A percentile compares a stretch with the other conserved stretches of the same genome.
phyloP scores from a whole-genome alignment of 2,329 filamentous ascomycete genomes.

The Cytospora paraplurivora region DNA sequence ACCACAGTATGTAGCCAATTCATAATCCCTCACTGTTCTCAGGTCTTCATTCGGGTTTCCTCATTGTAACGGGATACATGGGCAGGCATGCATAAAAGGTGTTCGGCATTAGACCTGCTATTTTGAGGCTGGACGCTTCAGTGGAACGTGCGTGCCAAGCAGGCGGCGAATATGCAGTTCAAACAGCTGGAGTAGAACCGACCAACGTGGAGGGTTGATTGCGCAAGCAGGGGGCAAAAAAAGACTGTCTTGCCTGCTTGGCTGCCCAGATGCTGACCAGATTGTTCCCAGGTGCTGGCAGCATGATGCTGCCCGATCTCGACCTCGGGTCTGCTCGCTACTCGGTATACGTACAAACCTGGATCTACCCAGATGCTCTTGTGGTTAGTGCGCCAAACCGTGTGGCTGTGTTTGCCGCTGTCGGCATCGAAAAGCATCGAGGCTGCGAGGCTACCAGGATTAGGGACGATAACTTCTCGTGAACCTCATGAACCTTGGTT shows the following conservation, averaged over 20 bases:
- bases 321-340: neutral
- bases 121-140: conserved; percentile 5
- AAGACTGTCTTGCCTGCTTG: neutral
- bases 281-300: too few relatives aligned
- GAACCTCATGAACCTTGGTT: too few relatives aligned
- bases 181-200: neutral
- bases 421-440: neutral
- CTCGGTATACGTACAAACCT: neutral
- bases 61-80: too few relatives aligned
- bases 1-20: neutral
- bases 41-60: too few relatives aligned
- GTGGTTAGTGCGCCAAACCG: too few relatives aligned
- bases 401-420: too few relatives aligned
- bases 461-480: neutral
- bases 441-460: neutral
- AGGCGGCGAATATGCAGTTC: conserved; percentile 1
- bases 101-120: conserved; percentile 12
- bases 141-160: conserved; percentile 19
- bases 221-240: conserved; percentile 28
- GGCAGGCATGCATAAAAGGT: too few relatives aligned
- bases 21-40: too few relatives aligned
- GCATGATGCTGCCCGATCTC: neutral
- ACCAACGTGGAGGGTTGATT: conserved; percentile 15
- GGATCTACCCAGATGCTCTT: too few relatives aligned
- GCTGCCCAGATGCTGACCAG: neutral